Conservation (phyloP, 148 eudicot species). For the Beta vulgaris region DNA sequence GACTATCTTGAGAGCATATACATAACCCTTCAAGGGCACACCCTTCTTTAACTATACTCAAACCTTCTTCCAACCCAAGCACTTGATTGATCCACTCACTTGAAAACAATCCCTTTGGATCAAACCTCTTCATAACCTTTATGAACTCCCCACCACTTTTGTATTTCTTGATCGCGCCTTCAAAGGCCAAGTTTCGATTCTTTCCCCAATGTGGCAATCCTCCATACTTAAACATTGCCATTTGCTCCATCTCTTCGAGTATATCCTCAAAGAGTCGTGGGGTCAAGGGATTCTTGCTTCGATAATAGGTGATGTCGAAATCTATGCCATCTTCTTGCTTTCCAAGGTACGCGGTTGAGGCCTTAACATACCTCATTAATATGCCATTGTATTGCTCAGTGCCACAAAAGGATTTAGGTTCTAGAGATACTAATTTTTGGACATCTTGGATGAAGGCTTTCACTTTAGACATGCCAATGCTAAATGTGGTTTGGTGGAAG, state of each 20-base stretch:
- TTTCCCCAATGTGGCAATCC: constrained; percentile 92
- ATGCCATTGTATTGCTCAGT: constrained; percentile 62
- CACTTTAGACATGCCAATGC: constrained; percentile 48
- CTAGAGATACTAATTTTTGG: constrained; percentile 46
- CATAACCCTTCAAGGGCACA: constrained; percentile 86
- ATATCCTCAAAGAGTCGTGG: constrained; percentile 63
- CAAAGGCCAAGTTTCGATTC: constrained; percentile 68
- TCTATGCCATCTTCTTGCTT: constrained; percentile 66
- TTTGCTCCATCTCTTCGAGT: constrained; percentile 74
- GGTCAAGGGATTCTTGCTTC: constrained; percentile 58
- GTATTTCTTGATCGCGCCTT: constrained; percentile 55
- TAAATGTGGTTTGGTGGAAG: constrained; percentile 60
- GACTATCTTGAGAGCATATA: constrained; percentile 61
- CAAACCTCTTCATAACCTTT: constrained; percentile 51
- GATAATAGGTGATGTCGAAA: constrained; percentile 71
- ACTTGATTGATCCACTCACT: constrained; percentile 67
- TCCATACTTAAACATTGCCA: constrained; percentile 64
- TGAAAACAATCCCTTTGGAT: constrained; percentile 66
- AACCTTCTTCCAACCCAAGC: constrained; percentile 48
- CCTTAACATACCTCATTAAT: constrained; percentile 67
- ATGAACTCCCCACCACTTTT: constrained; percentile 42
- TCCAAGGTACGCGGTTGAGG: constrained; percentile 72
- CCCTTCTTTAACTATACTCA: constrained; percentile 45
- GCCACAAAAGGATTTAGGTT: constrained; percentile 61
- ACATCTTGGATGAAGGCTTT: constrained; percentile 59